phyloP scores from a whole-genome alignment of 495 filamentous ascomycete species.

The Aspergillus asperescens region DNA sequence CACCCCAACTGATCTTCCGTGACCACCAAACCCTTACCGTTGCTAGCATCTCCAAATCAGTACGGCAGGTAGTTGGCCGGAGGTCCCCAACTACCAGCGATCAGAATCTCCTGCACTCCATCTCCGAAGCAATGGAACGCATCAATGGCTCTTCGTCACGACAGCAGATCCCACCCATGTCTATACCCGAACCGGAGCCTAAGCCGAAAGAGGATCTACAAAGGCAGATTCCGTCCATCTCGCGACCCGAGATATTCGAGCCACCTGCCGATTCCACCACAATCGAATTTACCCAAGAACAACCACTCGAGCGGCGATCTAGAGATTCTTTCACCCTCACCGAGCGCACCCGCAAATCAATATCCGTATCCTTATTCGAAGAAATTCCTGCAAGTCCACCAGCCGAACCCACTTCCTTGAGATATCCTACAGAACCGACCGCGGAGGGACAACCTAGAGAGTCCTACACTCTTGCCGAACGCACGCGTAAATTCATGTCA shows the following conservation, averaged over 20 bases:
- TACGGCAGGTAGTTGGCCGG: constrained; percentile 36
- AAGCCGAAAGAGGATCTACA: constrained; percentile 10
- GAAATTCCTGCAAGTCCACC: constrained; percentile 16
- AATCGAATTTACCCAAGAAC: neutral
- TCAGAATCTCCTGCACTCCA: constrained; percentile 48
- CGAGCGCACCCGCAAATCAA: constrained; percentile 73
- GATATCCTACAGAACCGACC: constrained; percentile 9
- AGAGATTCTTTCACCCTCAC: constrained; percentile 40
- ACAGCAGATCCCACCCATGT: neutral
- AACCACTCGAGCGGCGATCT: neutral
- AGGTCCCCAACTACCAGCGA: constrained; percentile 42
- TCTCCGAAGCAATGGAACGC: constrained; percentile 50
- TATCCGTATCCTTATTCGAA: constrained; percentile 49
- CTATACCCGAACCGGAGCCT: neutral
- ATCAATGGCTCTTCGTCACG: constrained; percentile 42
- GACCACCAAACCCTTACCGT: constrained; percentile 39
- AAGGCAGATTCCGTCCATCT: constrained; percentile 19
- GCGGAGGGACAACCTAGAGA: constrained; percentile 8
- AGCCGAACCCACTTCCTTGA: neutral
- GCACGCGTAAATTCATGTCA: constrained; percentile 81
- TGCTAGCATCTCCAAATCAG: constrained; percentile 39
- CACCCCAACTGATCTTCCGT: constrained; percentile 26
- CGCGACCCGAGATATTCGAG: neutral
- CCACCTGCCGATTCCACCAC: constrained; percentile 4
- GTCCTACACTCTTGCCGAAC: constrained; percentile 52